Conservation (phyloP, 1,139 yeast species). For the Wickerhamomyces sp. region DNA sequence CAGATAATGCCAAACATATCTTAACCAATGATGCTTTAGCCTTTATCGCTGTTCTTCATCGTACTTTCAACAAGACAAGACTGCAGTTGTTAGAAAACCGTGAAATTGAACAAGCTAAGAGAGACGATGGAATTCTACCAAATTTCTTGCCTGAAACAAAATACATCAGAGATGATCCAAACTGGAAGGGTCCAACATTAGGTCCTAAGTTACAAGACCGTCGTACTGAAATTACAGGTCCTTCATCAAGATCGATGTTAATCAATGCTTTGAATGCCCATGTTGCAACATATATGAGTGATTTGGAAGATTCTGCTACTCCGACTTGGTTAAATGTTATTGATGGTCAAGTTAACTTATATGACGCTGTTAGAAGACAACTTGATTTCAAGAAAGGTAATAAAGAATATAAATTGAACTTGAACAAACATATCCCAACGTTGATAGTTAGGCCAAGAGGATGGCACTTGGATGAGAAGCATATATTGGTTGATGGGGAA, state of each 20-base stretch:
- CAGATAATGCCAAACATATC: conserved; percentile 50
- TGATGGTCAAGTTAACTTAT: conserved; percentile 50
- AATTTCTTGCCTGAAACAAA: conserved; percentile 71
- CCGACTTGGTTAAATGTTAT: conserved; percentile 59
- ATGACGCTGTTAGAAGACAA: conserved; percentile 53
- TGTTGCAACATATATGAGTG: conserved; percentile 73
- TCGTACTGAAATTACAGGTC: conserved; percentile 66
- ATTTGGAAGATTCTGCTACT: conserved; percentile 62
- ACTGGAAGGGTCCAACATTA: conserved; percentile 77
- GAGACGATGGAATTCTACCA: conserved; percentile 68
- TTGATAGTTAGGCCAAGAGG: conserved; percentile 83
- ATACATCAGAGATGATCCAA: conserved; percentile 64
- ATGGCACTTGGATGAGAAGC: conserved; percentile 78
- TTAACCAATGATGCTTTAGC: conserved; percentile 67
- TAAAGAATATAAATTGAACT: conserved; percentile 58
- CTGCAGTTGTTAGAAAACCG: conserved; percentile 57
- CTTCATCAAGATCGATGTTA: conserved; percentile 69
- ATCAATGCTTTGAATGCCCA: conserved; percentile 66
- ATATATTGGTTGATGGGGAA: conserved; percentile 69
- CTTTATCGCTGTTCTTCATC: conserved; percentile 69
- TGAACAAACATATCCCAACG: conserved; percentile 60
- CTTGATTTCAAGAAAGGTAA: conserved; percentile 41
- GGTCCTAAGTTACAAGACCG: conserved; percentile 76
- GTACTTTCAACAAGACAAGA: conserved; percentile 62
- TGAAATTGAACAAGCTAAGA: conserved; percentile 50